Evolutionary conservation across 2,329 filamentous ascomycete species (phyloP).

Genomic region (Coleophoma cylindrospora): DNA sequence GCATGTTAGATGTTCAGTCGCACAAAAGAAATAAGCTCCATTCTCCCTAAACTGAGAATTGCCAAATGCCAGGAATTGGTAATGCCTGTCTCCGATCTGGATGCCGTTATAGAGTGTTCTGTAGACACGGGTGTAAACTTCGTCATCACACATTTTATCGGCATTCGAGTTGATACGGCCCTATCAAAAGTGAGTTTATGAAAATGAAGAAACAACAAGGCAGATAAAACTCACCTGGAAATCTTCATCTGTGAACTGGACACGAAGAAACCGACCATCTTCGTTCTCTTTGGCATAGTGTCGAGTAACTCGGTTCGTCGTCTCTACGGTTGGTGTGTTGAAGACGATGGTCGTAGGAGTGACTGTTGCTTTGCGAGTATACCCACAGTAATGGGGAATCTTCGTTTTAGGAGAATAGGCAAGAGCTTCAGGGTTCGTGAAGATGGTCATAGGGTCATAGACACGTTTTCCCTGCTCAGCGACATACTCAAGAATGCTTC

Average conservation of each 20-base stretch:
- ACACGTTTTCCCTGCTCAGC: constrained; percentile 57
- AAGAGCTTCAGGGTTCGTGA: constrained; percentile 48
- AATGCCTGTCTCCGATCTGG: constrained; percentile 72
- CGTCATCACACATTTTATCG: constrained; percentile 51
- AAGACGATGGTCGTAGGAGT: constrained; percentile 83
- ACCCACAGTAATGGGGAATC: constrained; percentile 67
- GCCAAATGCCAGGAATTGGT: constrained; percentile 88
- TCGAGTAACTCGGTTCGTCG: constrained; percentile 81
- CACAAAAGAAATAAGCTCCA: constrained; percentile 88
- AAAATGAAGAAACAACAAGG: background rate
- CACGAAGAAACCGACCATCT: constrained; percentile 77
- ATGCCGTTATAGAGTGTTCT: constrained; percentile 74
- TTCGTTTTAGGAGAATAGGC: constrained; percentile 41
- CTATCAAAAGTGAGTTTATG: constrained; percentile 25
- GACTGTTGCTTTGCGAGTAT: constrained; percentile 70
- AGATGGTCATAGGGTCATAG: constrained; percentile 68
- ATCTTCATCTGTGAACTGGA: constrained; percentile 85
- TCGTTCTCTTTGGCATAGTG: constrained; percentile 53
- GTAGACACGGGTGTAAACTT: constrained; percentile 70
- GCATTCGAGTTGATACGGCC: constrained; percentile 54
- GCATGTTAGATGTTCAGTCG: constrained; percentile 60
- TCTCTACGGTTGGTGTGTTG: constrained; percentile 73
- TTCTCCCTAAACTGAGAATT: constrained; percentile 93
- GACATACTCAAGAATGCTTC: constrained; percentile 68
- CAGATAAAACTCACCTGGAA: constrained; percentile 23